Conservation (phyloP, 495 filamentous ascomycete genomes). For the Annulohypoxylon nitens region DNA sequence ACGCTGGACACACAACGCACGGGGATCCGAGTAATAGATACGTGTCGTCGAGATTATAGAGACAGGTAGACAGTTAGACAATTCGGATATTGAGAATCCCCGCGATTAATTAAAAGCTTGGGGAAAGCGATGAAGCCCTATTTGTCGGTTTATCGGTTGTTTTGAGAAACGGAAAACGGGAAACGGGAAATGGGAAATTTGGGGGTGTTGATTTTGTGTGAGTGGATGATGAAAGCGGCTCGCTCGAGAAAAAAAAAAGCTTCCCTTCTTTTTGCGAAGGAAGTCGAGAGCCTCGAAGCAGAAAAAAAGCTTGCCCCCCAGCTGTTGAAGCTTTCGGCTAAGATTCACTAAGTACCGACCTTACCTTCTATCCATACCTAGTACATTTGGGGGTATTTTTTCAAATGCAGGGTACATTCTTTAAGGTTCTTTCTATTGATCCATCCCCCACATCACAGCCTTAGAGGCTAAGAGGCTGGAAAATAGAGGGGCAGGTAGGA, state of each 20-base stretch:
- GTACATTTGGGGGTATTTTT: conserved; percentile 1
- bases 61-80: not conserved
- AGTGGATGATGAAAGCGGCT: conserved; percentile 55
- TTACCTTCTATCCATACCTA: too few relatives aligned
- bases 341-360: conserved; percentile 43
- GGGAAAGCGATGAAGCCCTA: not conserved
- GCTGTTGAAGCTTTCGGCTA: conserved; percentile 48
- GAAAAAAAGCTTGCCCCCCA: conserved; percentile 29
- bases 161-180: conserved; percentile 13
- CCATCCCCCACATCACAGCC: conserved; percentile 22
- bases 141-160: conserved; percentile 44
- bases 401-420: not conserved
- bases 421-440: conserved; percentile 9
- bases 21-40: conserved; percentile 3
- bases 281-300: conserved; percentile 32
- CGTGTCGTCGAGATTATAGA: conserved; percentile 35
- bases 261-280: conserved; percentile 30
- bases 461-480: conserved; percentile 27
- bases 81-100: conserved; percentile 21
- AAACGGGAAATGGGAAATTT: conserved; percentile 12
- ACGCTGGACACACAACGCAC: not conserved
- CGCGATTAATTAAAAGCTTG: conserved; percentile 46
- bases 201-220: conserved; percentile 41
- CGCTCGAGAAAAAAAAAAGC: conserved; percentile 40
- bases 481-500: conserved; percentile 30